Evolutionary conservation across 2,329 filamentous ascomycete genomes (phyloP), one percentile per base, ranked within the genome.

Genomic region (Chrysoporthe austroafricana): DNA sequence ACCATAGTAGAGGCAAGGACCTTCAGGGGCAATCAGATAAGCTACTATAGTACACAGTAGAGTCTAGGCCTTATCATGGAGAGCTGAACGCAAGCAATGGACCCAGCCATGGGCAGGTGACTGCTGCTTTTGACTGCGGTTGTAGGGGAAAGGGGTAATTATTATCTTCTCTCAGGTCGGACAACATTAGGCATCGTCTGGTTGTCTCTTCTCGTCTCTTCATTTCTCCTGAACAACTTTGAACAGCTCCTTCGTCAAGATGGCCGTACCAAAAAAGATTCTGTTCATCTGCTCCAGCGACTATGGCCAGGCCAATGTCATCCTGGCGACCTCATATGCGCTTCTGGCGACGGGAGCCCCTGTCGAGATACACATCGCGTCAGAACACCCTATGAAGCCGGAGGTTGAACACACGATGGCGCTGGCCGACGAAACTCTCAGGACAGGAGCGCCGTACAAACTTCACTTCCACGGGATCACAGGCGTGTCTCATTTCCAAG

Each of bases 221-320:
- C 34, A 13, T 57, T 32, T 11, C 11, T 9, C 9, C 11, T 48
- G 18, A 4, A 46, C 42, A 48, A 26, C 13, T 13, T n/a, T 26
- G 14, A 43, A 43, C 18, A 43, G 16, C 34, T 14, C 4, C 7
- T n/a, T 59, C 21, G n/a, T 16, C 42, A 44, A 39, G 21, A 46
- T 66, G 43, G 26, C 46, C n/a, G 43, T 39, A 18, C 26, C 58
- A 32, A 61, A 56, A 42, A 64, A 68, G 56, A 60, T 78, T 16
- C 74, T 80, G 11, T 76, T 80, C 66, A 58, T 80, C 48, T 73
- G 73, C 26, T 76, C 76, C 67, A 70, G 70, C 9, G 75, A 78
- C 9, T 73, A 74, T 62, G 79, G 79, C 39, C 72, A 78, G 9
- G 76, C 75, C 11, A 81, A 81, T 58, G 78, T 79, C 21, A 77